These are phyloP conservation scores for Heliamphora pulchella DNA, from an alignment of 179 eudicot genomes.

Conservation along the genomic window DNA sequence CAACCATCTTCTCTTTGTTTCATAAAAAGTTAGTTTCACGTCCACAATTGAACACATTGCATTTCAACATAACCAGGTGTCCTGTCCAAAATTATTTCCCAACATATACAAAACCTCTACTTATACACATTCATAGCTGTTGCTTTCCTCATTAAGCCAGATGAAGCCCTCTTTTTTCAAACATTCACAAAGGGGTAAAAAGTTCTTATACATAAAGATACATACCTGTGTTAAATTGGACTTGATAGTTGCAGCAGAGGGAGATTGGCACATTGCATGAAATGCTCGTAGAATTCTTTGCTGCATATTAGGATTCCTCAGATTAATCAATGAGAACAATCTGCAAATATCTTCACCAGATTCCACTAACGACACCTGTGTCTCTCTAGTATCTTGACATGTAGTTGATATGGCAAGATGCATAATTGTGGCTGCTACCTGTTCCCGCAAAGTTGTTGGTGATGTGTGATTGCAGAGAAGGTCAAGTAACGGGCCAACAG, in stretches of 20 bases:
- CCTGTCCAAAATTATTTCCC: slow-evolving; percentile 1
- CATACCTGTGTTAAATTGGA: slow-evolving; percentile 29
- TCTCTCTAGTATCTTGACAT: slow-evolving; percentile 13
- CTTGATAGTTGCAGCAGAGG: slow-evolving; percentile 27
- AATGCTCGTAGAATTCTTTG: slow-evolving; percentile 29
- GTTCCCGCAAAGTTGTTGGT: slow-evolving; percentile 27
- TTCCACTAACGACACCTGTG: slow-evolving; percentile 27
- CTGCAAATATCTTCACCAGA: slow-evolving; percentile 30
- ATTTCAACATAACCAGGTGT: not conserved
- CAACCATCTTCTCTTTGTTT: not conserved
- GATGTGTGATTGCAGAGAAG: slow-evolving; percentile 34
- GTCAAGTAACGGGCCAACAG: slow-evolving; percentile 23
- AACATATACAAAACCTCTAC: not conserved
- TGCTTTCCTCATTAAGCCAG: not conserved
- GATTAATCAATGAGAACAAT: slow-evolving; percentile 29
- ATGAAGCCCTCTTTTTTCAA: not conserved
- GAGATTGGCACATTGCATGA: slow-evolving; percentile 37
- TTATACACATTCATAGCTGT: not conserved
- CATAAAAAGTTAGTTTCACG: not conserved
- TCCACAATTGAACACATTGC: not conserved
- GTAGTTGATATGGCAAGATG: slow-evolving; percentile 32
- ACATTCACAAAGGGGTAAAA: not conserved
- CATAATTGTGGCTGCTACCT: slow-evolving; percentile 30
- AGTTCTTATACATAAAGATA: not conserved
- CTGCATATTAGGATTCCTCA: slow-evolving; percentile 24